Evolutionary conservation across 805 yeast genomes (phyloP).

Genomic region (Saccharomyces paradoxus): DNA sequence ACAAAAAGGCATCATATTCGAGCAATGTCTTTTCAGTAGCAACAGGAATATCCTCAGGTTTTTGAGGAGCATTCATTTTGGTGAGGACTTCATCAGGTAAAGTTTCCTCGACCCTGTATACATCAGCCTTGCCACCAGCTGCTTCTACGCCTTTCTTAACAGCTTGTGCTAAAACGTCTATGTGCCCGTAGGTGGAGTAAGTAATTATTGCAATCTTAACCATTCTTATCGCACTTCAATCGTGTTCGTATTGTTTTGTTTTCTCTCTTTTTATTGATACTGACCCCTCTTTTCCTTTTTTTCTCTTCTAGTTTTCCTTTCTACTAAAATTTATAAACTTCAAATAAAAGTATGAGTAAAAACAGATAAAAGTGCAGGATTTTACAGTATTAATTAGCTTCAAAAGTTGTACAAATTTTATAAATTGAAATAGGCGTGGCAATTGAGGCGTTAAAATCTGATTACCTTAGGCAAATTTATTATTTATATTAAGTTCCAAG

Average conservation of each 20-base stretch:
- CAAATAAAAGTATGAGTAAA: background rate
- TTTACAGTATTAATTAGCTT: background rate
- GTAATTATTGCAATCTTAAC: conserved; percentile 43
- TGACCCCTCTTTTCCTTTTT: background rate
- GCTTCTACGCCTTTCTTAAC: conserved; percentile 60
- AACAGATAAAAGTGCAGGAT: background rate
- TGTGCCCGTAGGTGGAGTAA: conserved; percentile 78
- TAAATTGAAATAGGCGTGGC: background rate
- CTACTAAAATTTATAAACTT: background rate
- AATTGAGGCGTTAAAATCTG: background rate
- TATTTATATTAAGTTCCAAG: background rate
- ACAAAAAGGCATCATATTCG: conserved; percentile 63
- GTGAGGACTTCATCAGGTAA: conserved; percentile 50
- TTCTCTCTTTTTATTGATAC: background rate
- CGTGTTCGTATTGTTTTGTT: background rate
- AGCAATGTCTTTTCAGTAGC: conserved; percentile 50
- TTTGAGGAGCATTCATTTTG: conserved; percentile 59
- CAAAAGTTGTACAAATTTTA: background rate
- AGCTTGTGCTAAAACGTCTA: conserved; percentile 58
- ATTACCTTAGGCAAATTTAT: background rate
- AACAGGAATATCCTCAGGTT: conserved; percentile 45
- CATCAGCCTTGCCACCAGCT: conserved; percentile 62
- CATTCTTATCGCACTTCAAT: conserved; percentile 10
- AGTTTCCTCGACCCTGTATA: conserved; percentile 75
- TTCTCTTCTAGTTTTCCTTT: conserved; percentile 1